A percentile compares a stretch with the other conserved stretches of the same genome.
phyloP scores from a whole-genome alignment of 1,284 basidiomycete genomes.

The Cryptococcus floricola region DNA sequence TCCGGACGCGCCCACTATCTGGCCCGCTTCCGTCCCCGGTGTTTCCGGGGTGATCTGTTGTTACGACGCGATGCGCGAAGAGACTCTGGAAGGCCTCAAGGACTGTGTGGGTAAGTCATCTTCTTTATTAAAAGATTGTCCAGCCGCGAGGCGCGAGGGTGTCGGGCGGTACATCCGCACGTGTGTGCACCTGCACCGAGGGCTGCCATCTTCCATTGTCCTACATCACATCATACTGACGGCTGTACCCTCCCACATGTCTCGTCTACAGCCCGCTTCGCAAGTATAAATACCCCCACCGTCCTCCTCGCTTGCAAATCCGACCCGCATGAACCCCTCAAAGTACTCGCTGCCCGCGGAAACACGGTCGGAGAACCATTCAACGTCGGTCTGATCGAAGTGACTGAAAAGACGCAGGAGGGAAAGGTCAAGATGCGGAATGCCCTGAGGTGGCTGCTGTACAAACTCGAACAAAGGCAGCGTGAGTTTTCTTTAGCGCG shows the following conservation, averaged over 20 bases:
- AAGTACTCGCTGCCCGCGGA: conserved; percentile 39
- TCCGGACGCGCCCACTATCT: conserved; percentile 12
- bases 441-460: conserved; percentile 45
- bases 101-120: conserved; percentile 37
- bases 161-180: background rate
- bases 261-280: conserved; percentile 9
- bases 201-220: background rate
- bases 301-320: conserved; percentile 49
- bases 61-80: conserved; percentile 40
- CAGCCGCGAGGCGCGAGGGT: background rate
- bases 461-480: conserved; percentile 38
- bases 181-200: background rate
- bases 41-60: conserved; percentile 44
- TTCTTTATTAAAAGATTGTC: background rate
- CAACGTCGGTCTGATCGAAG: conserved; percentile 48
- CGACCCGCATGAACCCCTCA: conserved; percentile 29
- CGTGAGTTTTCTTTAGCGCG: conserved; percentile 25
- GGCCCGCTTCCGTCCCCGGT: conserved; percentile 27
- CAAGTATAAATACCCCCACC: conserved; percentile 24
- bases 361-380: conserved; percentile 45
- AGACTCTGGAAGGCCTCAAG: conserved; percentile 31
- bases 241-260: background rate
- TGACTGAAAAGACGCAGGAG: conserved; percentile 32
- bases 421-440: conserved; percentile 48
- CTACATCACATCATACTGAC: background rate